Evolutionary conservation across 2,329 filamentous ascomycete genomes (phyloP), one percentile per base, ranked within the genome.

Genomic region (Tolypocladium album): DNA sequence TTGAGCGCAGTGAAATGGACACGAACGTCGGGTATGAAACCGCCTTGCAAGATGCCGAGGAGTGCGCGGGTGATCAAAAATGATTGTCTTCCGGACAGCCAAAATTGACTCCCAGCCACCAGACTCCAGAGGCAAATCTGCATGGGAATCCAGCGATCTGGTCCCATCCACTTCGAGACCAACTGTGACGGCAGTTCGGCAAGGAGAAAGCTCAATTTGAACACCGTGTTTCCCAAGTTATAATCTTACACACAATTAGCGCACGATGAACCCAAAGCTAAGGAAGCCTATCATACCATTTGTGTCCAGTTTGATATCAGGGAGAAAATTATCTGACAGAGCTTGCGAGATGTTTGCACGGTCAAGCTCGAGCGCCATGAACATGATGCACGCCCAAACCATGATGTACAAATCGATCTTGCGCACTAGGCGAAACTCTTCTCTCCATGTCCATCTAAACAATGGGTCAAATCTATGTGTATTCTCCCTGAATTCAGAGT

Each of bases 131-230:
- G 73, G 6, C 78, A 70, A 74, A 86, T 83, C 65, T 84, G 82
- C 58, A 80, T 71, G 0, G 83, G 84, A 57, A 86, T 84, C 82
- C 82, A 85, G 34, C 79, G 76, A 62, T 86, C 82, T 0, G 81
- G 81, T 0, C 80, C 83, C 58, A 83, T 68, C 76, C 76, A 83
- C 68, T 87, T 83, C 61, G 74, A 77, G 45, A 86, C 73, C 20
- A 88, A 73, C 66, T 87, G 83, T 0, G 82, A 86, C 0, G 85
- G 85, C 0, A 88, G 73, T 58, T 74, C 72, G 20, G 72, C 70
- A 50, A 65, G 64, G 12, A 74, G 65, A 58, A 74, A 74, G 1
- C 67, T 62, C 1, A 72, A 57, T 53, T 61, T 62, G 65, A 73
- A 74, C 11, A 73, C 61, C 0, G 71, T 73, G 47, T 69, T 71